Percentiles rank a stretch among this genome's conserved stretches.
Evolutionary conservation across 768 basidiomycete species (phyloP).

Genomic region (Glaciozyma martinii): DNA sequence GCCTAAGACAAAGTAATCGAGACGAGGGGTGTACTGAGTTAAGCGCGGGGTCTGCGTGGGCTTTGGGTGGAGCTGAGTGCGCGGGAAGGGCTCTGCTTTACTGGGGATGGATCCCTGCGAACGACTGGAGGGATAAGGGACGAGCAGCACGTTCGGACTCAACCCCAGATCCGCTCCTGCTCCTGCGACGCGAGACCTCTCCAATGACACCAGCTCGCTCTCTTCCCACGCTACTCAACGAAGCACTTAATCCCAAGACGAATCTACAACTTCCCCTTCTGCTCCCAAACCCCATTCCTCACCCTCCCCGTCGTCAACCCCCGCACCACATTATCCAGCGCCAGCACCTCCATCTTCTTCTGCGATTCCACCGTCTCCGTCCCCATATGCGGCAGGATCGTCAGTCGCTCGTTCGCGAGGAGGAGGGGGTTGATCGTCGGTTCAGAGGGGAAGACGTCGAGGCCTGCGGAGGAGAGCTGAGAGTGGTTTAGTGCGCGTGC

Average conservation of each 20-base stretch:
- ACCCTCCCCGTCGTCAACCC: background rate
- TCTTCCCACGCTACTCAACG: too few relatives aligned
- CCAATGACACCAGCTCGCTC: too few relatives aligned
- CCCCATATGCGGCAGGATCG: slow-evolving; percentile 85
- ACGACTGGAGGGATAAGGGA: too few relatives aligned
- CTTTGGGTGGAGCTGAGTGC: too few relatives aligned
- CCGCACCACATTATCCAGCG: background rate
- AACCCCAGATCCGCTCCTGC: too few relatives aligned
- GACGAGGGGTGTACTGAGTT: too few relatives aligned
- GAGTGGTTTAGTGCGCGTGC: slow-evolving; percentile 45
- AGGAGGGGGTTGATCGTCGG: slow-evolving; percentile 68
- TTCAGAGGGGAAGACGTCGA: slow-evolving; percentile 54
- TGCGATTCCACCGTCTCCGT: slow-evolving; percentile 49
- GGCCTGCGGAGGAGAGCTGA: slow-evolving; percentile 22
- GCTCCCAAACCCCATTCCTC: background rate
- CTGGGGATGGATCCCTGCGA: too few relatives aligned
- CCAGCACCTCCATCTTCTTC: slow-evolving; percentile 1
- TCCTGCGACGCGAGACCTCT: too few relatives aligned
- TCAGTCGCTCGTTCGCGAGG: slow-evolving; percentile 68
- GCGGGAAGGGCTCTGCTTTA: background rate
- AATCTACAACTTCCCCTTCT: background rate
- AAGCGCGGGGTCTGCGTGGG: too few relatives aligned
- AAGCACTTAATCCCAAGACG: background rate
- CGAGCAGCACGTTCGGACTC: too few relatives aligned
- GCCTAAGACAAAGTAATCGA: slow-evolving; percentile 23